These are phyloP conservation scores for Peltaster fructicola DNA, from an alignment of 2,329 filamentous ascomycete species.

Conservation along the genomic window DNA sequence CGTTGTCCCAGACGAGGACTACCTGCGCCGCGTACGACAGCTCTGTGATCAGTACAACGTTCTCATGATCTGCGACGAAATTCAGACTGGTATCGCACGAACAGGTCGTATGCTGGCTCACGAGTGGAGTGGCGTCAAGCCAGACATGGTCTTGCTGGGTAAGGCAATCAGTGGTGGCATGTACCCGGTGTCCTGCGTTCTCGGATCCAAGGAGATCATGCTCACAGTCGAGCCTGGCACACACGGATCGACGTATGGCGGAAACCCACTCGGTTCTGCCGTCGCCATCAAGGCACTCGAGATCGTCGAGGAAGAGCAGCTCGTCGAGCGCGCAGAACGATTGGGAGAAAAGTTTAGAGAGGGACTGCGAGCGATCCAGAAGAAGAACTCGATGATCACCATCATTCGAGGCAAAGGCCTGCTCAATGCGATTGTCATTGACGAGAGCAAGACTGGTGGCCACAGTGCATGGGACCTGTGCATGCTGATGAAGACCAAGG, in stretches of 20 bases:
- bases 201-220: slow-evolving; percentile 82
- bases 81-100: slow-evolving; percentile 91
- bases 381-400: slow-evolving; percentile 54
- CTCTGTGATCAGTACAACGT: slow-evolving; percentile 94
- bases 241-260: slow-evolving; percentile 95
- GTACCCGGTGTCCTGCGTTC: slow-evolving; percentile 93
- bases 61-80: slow-evolving; percentile 92
- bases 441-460: slow-evolving; percentile 70
- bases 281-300: slow-evolving; percentile 91
- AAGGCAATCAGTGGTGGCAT: slow-evolving; percentile 97
- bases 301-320: slow-evolving; percentile 77
- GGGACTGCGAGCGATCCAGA: slow-evolving; percentile 52
- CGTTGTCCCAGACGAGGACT: slow-evolving; percentile 80
- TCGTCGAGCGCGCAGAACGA: slow-evolving; percentile 65
- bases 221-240: slow-evolving; percentile 90
- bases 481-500: slow-evolving; percentile 88
- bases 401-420: slow-evolving; percentile 80
- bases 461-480: slow-evolving; percentile 93
- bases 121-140: slow-evolving; percentile 89
- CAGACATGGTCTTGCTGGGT: slow-evolving; percentile 82
- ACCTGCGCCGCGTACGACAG: slow-evolving; percentile 60
- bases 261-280: slow-evolving; percentile 87
- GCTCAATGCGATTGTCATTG: slow-evolving; percentile 89
- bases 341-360: slow-evolving; percentile 72
- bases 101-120: slow-evolving; percentile 88